Evolutionary conservation across 2,329 filamentous ascomycete species (phyloP).

Genomic region (Ophiostoma tasmaniense): DNA sequence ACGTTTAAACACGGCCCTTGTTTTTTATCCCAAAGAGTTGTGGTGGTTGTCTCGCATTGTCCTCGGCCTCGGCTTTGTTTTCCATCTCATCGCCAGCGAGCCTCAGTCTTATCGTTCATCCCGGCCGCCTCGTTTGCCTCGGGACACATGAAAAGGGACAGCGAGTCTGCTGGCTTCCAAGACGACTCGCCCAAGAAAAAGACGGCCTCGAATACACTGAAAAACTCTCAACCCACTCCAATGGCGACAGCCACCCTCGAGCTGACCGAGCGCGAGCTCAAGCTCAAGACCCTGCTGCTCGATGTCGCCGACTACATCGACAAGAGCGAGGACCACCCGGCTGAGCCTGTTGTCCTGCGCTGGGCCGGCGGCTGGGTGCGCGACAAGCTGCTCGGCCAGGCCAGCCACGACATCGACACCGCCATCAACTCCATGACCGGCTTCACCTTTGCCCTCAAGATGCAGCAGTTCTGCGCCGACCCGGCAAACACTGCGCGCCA

Average conservation of each 20-base stretch:
- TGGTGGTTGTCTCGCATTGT: neutral
- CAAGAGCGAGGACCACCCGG: constrained; percentile 16
- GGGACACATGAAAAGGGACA: constrained; percentile 20
- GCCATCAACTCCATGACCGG: constrained; percentile 83
- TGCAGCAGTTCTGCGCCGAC: constrained; percentile 59
- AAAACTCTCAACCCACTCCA: neutral
- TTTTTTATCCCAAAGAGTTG: neutral
- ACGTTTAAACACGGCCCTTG: neutral
- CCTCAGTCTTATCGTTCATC: neutral
- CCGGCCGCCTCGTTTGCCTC: neutral
- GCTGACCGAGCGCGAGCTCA: constrained; percentile 62
- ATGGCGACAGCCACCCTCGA: constrained; percentile 26
- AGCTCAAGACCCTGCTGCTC: constrained; percentile 66
- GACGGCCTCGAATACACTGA: neutral
- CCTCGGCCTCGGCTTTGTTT: neutral
- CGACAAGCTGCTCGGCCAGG: constrained; percentile 66
- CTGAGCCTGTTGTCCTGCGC: constrained; percentile 54
- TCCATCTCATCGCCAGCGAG: neutral
- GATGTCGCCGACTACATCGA: constrained; percentile 71
- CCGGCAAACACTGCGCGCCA: constrained; percentile 55
- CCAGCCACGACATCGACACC: constrained; percentile 74
- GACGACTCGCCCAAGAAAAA: neutral
- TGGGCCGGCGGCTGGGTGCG: constrained; percentile 86
- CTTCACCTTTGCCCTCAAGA: constrained; percentile 59
- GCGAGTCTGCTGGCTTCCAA: constrained; percentile 7